Percentiles rank a stretch among this genome's conserved stretches.
These are phyloP conservation scores for Lactarius hengduanensis DNA, from an alignment of 768 basidiomycete genomes.

Conservation along the genomic window DNA sequence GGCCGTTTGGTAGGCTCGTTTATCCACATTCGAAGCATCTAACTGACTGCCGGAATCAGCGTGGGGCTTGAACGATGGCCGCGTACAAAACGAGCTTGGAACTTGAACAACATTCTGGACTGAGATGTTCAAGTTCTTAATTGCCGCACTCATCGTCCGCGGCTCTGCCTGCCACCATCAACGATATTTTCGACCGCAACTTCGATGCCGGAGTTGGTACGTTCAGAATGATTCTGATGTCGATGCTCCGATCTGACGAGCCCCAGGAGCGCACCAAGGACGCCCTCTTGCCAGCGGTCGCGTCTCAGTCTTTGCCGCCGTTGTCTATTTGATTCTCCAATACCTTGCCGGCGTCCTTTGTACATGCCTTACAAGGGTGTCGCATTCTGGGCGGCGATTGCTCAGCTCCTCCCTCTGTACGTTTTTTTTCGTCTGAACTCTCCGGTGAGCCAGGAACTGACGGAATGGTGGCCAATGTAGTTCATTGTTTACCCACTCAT, in stretches of 20 bases:
- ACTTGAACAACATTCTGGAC: slow-evolving; percentile 20
- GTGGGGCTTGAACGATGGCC: slow-evolving; percentile 30
- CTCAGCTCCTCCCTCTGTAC: slow-evolving; percentile 28
- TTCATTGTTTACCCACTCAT: slow-evolving; percentile 48
- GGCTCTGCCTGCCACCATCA: slow-evolving; percentile 33
- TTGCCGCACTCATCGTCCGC: slow-evolving; percentile 24
- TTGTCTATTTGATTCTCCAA: slow-evolving; percentile 28
- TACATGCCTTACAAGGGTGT: slow-evolving; percentile 24
- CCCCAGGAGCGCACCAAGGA: slow-evolving; percentile 13
- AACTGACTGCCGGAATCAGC: slow-evolving; percentile 14
- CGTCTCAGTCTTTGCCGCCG: slow-evolving; percentile 29
- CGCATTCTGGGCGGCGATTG: slow-evolving; percentile 28
- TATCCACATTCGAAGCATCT: background rate
- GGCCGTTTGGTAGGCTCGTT: slow-evolving; percentile 20
- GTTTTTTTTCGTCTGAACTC: background rate
- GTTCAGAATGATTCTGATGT: slow-evolving; percentile 20
- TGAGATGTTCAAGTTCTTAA: slow-evolving; percentile 19
- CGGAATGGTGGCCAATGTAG: slow-evolving; percentile 26
- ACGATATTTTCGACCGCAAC: slow-evolving; percentile 33
- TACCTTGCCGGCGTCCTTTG: slow-evolving; percentile 25
- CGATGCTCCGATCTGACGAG: background rate
- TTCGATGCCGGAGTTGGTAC: slow-evolving; percentile 39
- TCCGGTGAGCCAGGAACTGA: slow-evolving; percentile 1
- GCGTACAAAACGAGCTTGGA: slow-evolving; percentile 25
- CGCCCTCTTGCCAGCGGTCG: slow-evolving; percentile 29